phyloP scores from a whole-genome alignment of 768 basidiomycete species.

The Pulveroboletus sp. region DNA sequence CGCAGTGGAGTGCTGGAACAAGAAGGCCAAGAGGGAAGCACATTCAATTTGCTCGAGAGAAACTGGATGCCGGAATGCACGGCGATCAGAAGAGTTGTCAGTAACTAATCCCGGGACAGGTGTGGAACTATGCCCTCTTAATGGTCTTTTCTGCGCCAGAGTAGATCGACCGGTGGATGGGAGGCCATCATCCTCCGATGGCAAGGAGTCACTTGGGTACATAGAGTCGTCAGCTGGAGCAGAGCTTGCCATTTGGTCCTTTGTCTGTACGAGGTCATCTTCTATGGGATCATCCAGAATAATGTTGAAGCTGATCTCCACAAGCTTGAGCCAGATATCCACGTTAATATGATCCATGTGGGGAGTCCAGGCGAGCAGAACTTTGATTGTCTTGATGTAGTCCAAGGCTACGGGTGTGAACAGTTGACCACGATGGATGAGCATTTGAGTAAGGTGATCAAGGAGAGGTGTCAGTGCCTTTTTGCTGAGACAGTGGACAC shows the following conservation, averaged over 20 bases:
- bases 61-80: conserved; percentile 28
- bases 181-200: conserved; percentile 29
- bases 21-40: conserved; percentile 54
- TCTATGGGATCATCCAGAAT: conserved; percentile 58
- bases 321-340: conserved; percentile 60
- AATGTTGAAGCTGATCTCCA: conserved; percentile 72
- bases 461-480: conserved; percentile 54
- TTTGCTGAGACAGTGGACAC: conserved; percentile 50
- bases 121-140: conserved; percentile 20
- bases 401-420: conserved; percentile 66
- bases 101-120: conserved; percentile 13
- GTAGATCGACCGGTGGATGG: conserved; percentile 22
- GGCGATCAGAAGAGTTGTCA: conserved; percentile 21
- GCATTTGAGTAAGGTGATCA: conserved; percentile 57
- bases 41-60: conserved; percentile 68
- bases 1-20: conserved; percentile 53
- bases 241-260: conserved; percentile 19
- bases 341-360: conserved; percentile 75
- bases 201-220: conserved; percentile 32
- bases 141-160: conserved; percentile 23
- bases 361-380: conserved; percentile 58
- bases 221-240: conserved; percentile 21
- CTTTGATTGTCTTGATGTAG: conserved; percentile 73
- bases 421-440: conserved; percentile 51
- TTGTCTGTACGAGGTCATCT: conserved; percentile 24